These are phyloP conservation scores for Globisporangium orthogonon DNA, from an alignment of 352 stramenopile species.

Conservation along the genomic window DNA sequence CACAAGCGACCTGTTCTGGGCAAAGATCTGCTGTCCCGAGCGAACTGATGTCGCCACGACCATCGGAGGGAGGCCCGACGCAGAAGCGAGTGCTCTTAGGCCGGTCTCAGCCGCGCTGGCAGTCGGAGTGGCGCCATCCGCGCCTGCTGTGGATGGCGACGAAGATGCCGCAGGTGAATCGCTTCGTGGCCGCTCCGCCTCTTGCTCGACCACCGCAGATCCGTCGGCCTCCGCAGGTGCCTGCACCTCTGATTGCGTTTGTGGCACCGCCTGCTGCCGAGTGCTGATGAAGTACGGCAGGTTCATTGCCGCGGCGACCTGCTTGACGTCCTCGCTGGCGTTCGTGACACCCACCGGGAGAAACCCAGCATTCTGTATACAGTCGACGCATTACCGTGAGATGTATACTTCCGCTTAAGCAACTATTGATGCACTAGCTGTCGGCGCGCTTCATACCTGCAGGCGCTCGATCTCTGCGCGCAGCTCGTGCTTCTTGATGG, in stretches of 20 bases:
- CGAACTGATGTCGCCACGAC: slow-evolving; percentile 69
- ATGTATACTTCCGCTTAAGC: background rate
- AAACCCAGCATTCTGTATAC: slow-evolving; percentile 39
- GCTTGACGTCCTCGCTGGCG: slow-evolving; percentile 81
- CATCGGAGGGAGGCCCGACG: slow-evolving; percentile 28
- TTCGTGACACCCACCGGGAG: slow-evolving; percentile 77
- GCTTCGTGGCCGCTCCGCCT: background rate
- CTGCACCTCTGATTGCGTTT: slow-evolving; percentile 10
- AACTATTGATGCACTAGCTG: background rate
- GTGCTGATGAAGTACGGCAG: slow-evolving; percentile 78
- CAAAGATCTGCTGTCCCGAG: slow-evolving; percentile 86
- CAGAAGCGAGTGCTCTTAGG: background rate
- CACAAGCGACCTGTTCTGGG: slow-evolving; percentile 74
- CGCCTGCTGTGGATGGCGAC: background rate
- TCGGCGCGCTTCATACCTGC: slow-evolving; percentile 23
- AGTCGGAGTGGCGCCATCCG: background rate
- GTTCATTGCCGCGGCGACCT: slow-evolving; percentile 45
- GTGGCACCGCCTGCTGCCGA: slow-evolving; percentile 27
- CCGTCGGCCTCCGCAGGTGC: background rate
- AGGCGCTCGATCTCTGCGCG: slow-evolving; percentile 56
- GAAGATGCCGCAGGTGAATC: background rate
- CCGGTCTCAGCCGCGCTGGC: background rate
- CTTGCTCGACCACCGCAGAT: background rate
- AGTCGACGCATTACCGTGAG: background rate
- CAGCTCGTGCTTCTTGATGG: slow-evolving; percentile 74